Evolutionary conservation across 1,284 basidiomycete genomes (phyloP), one percentile per base, ranked within the genome.

Genomic region (Kwoniella shivajii): DNA sequence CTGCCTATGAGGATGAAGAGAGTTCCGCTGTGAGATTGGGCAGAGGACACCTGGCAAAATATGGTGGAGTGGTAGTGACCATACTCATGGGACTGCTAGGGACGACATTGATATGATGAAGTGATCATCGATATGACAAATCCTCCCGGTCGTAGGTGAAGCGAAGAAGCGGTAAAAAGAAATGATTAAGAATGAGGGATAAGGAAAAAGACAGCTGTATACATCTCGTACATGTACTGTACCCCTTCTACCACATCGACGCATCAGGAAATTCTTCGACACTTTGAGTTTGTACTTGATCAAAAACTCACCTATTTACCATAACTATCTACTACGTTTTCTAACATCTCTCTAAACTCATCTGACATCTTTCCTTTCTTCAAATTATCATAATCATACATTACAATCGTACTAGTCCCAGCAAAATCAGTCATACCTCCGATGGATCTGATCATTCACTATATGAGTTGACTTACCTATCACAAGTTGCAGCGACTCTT

Each of bases 351-450:
- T 26, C 58, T 60, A 20, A 75, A 56, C 27, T 64, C 52, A 39
- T 72, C 69, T 7, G 65, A 52, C 70, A 78, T 72, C 4, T 44
- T 43, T 5, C 76, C 76, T 58, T 73, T 74, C 27, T 58, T 59
- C 44, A 70, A 49, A 16, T 63, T 57, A 45, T 74, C 67, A 50
- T 73, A 76, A 57, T 78, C 74, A 56, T 74, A 78, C 68, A 78
- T 72, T 14, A 75, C 74, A n/a, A 71, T 60, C 6, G 68, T 70
- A 44, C 65, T 72, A 54, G 3, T 39, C 13, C 29, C 9, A 18
- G 11, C 43, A 47, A 44, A 31, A 47, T 50, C 27, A 48, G 39
- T 36, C 38, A 22, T 16, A 33, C 41, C 14, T 43, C 38, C 16
- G 33, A 48, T 7, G 5, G 1, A 11, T 22, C n/a, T n/a, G n/a